Evolutionary conservation across 2,329 filamentous ascomycete genomes (phyloP).

Genomic region (Beauveria pseudobassiana): DNA sequence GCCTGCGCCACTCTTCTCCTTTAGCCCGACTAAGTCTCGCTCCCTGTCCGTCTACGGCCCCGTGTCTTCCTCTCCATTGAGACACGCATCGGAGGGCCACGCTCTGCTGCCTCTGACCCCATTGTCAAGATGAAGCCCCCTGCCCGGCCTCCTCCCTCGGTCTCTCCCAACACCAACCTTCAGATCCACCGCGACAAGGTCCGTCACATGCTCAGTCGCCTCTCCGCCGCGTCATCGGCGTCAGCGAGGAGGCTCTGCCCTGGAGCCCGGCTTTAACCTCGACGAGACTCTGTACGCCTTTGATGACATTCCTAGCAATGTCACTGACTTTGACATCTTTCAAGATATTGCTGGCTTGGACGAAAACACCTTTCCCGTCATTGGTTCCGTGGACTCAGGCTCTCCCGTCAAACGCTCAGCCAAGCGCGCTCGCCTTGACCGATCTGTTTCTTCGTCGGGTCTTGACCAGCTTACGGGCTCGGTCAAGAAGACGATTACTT

Average conservation of each 20-base stretch:
- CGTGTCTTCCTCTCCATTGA: constrained; percentile 61
- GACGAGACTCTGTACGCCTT: constrained; percentile 48
- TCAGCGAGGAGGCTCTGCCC: constrained; percentile 38
- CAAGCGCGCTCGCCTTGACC: constrained; percentile 54
- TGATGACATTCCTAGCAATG: constrained; percentile 41
- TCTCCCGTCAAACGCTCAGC: constrained; percentile 61
- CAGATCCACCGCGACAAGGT: constrained; percentile 81
- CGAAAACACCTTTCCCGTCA: constrained; percentile 26
- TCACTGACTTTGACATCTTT: constrained; percentile 58
- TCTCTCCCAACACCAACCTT: constrained; percentile 88
- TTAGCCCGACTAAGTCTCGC: constrained; percentile 73
- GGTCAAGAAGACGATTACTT: constrained; percentile 43
- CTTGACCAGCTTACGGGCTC: constrained; percentile 54
- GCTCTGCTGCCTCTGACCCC: constrained; percentile 71
- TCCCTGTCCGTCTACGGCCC: constrained; percentile 44
- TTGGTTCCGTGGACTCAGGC: constrained; percentile 44
- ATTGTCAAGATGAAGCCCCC: constrained; percentile 70
- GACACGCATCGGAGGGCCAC: constrained; percentile 47
- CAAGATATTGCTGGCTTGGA: constrained; percentile 28
- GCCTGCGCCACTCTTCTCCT: constrained; percentile 84
- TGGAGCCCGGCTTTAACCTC: constrained; percentile 61
- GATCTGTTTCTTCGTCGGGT: constrained; percentile 54
- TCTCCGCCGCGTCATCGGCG: constrained; percentile 37
- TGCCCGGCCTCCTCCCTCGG: constrained; percentile 54
- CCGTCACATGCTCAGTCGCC: constrained; percentile 76